phyloP scores from a whole-genome alignment of 208 protist genomes.

The Naegleria lovaniensis region DNA sequence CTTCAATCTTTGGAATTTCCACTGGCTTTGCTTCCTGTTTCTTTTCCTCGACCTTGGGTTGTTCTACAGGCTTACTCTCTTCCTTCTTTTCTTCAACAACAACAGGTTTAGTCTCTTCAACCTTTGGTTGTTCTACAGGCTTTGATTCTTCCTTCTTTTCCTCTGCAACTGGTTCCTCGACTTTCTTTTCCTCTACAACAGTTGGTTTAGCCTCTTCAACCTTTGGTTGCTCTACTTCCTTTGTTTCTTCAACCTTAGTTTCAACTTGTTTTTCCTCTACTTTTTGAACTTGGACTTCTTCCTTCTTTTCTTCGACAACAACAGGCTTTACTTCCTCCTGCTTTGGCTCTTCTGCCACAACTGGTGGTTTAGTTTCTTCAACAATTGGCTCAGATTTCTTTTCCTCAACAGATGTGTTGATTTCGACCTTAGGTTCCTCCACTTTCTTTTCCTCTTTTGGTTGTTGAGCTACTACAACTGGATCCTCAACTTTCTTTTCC shows the following conservation, averaged over 20 bases:
- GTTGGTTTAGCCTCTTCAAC: no score
- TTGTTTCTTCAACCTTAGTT: neutral
- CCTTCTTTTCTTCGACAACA: neutral
- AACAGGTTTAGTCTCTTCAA: neutral
- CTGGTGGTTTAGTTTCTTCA: neutral
- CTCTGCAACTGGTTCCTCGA: neutral
- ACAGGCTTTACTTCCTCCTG: neutral
- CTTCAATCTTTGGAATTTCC: neutral
- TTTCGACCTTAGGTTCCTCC: neutral
- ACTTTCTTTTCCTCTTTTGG: neutral
- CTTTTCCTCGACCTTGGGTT: neutral
- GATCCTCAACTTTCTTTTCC: neutral
- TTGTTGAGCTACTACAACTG: neutral
- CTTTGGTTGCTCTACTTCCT: neutral
- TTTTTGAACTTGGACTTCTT: neutral
- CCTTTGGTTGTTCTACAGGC: neutral
- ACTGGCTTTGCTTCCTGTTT: neutral
- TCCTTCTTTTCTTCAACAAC: neutral
- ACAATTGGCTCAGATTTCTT: neutral
- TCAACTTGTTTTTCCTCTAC: neutral
- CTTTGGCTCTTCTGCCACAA: neutral
- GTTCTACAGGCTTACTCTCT: no score
- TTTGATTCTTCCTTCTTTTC: neutral
- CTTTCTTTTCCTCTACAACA: no score
- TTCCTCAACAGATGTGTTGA: neutral